Evolutionary conservation across 2,329 filamentous ascomycete genomes (phyloP).

Genomic region (Penicillium sp.): DNA sequence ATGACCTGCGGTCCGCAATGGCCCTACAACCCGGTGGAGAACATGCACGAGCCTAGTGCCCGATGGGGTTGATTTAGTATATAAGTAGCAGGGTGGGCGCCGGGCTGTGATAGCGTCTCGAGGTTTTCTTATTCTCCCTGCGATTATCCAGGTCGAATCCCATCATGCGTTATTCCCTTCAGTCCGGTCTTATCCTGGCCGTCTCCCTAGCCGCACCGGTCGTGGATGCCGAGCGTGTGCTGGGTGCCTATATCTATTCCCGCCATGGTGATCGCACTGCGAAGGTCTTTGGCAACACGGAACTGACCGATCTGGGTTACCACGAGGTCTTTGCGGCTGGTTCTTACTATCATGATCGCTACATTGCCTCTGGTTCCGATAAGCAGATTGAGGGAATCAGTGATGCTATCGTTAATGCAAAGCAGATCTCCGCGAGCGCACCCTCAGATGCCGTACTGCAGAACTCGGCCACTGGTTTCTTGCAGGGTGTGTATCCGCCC

Average conservation of each 20-base stretch:
- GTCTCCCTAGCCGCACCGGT: constrained; percentile 23
- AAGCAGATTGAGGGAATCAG: constrained; percentile 66
- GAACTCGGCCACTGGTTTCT: constrained; percentile 73
- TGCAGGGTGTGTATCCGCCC: constrained; percentile 85
- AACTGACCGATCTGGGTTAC: constrained; percentile 77
- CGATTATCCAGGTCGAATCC: background rate
- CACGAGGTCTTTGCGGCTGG: constrained; percentile 71
- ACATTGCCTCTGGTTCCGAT: constrained; percentile 62
- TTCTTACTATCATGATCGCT: constrained; percentile 71
- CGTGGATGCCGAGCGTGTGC: constrained; percentile 61
- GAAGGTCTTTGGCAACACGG: constrained; percentile 69
- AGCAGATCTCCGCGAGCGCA: constrained; percentile 69
- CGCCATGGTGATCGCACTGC: constrained; percentile 86
- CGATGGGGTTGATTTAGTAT: background rate
- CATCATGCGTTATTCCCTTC: constrained; percentile 28
- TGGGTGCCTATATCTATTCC: constrained; percentile 83
- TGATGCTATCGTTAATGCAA: constrained; percentile 62
- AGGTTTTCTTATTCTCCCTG: background rate
- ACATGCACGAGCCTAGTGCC: background rate
- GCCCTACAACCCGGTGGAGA: background rate
- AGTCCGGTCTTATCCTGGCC: constrained; percentile 27
- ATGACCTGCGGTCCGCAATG: background rate
- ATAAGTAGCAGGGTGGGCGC: background rate
- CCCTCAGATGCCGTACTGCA: constrained; percentile 76
- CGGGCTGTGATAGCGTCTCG: background rate